Evolutionary conservation across 345 rosid genomes (phyloP).

Genomic region (Combretum micranthum): DNA sequence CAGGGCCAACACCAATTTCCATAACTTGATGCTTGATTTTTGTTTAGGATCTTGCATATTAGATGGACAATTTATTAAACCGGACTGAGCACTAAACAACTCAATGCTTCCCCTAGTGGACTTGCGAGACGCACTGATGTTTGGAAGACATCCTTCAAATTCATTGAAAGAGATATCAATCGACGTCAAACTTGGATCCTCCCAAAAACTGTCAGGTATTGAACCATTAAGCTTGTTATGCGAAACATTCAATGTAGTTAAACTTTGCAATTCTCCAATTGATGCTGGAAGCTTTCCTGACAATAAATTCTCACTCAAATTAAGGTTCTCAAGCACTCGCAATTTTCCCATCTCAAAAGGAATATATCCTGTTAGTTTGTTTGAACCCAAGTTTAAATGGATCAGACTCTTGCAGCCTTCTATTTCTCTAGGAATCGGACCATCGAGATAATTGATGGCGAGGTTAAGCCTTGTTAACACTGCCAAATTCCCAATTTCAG

Average conservation of each 20-base stretch:
- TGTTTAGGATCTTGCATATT: too few species aligned
- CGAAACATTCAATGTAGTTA: constrained; percentile 8
- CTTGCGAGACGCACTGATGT: constrained; percentile 15
- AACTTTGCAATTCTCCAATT: not conserved
- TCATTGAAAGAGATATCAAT: constrained; percentile 23
- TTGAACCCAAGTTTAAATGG: constrained; percentile 26
- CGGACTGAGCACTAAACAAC: constrained; percentile 13
- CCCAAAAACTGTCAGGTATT: constrained; percentile 10
- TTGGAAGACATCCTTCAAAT: constrained; percentile 21
- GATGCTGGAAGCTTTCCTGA: not conserved
- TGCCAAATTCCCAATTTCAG: constrained; percentile 14
- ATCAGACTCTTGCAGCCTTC: constrained; percentile 8
- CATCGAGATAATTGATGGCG: constrained; percentile 17
- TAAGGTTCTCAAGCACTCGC: constrained; percentile 3
- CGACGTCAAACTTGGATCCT: not conserved
- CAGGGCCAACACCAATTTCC: constrained; percentile 3
- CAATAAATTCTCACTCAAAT: constrained; percentile 1
- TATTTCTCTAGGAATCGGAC: constrained; percentile 9
- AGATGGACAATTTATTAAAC: constrained; percentile 7
- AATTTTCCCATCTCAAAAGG: constrained; percentile 11
- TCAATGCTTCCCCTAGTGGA: constrained; percentile 13
- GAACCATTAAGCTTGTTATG: constrained; percentile 17
- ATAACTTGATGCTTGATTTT: not conserved
- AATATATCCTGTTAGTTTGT: constrained; percentile 15
- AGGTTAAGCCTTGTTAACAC: constrained; percentile 5